Percentiles rank a stretch among this genome's conserved stretches.
Evolutionary conservation across 441 rosid genomes (phyloP).

Genomic region (Metrosideros polymorpha): DNA sequence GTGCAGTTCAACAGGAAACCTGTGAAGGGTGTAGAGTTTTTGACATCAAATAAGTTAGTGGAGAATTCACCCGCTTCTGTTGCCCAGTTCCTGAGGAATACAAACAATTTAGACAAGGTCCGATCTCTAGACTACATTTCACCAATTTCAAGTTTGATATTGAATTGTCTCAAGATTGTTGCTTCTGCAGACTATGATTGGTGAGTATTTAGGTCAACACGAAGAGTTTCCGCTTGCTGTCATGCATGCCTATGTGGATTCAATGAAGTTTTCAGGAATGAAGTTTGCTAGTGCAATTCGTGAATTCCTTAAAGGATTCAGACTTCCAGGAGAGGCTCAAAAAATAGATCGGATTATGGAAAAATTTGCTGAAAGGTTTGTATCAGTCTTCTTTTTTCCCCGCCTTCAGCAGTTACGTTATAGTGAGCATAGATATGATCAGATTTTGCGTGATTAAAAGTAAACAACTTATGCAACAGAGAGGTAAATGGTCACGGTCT

Average conservation of each 20-base stretch:
- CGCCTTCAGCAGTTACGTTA: neutral
- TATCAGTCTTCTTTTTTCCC: neutral
- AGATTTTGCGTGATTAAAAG: neutral
- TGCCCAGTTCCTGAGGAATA: slow-evolving; percentile 81
- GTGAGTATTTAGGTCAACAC: slow-evolving; percentile 96
- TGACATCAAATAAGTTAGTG: slow-evolving; percentile 78
- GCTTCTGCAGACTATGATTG: slow-evolving; percentile 82
- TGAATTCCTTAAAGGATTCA: slow-evolving; percentile 91
- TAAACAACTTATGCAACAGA: neutral
- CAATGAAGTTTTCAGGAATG: slow-evolving; percentile 87
- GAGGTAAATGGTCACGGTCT: neutral
- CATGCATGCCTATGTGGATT: slow-evolving; percentile 98
- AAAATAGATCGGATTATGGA: slow-evolving; percentile 99
- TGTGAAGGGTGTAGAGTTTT: slow-evolving; percentile 67
- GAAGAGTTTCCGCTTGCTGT: slow-evolving; percentile 99
- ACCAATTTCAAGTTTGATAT: slow-evolving; percentile 5
- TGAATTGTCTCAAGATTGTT: slow-evolving; percentile 22
- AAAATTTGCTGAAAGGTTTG: slow-evolving; percentile 97
- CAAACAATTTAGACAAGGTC: slow-evolving; percentile 84
- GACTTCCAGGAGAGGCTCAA: slow-evolving; percentile 99
- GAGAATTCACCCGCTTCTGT: slow-evolving; percentile 78
- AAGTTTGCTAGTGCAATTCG: slow-evolving; percentile 89
- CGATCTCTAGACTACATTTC: slow-evolving; percentile 5
- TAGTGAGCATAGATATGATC: neutral
- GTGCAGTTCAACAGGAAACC: slow-evolving; percentile 97